A percentile compares a stretch with the other conserved stretches of the same genome.
Conservation (phyloP, 495 filamentous ascomycete genomes). For the Penicillium flavigenum region DNA sequence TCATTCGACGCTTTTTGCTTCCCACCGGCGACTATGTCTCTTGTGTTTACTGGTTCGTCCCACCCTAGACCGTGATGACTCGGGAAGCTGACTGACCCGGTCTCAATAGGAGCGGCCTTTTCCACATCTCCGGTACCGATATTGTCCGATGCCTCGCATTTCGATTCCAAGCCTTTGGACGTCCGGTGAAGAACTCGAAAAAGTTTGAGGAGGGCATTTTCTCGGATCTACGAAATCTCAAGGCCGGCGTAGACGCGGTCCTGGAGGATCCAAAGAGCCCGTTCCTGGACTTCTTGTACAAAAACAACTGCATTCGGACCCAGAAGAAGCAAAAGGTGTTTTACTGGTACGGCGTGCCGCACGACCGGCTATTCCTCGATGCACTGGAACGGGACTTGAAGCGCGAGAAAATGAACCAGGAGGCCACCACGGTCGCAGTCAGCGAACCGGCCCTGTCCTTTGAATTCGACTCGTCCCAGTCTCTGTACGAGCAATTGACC, state of each 20-base stretch:
- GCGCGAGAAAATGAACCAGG: slow-evolving; percentile 98
- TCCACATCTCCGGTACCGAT: slow-evolving; percentile 98
- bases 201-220: slow-evolving; percentile 99
- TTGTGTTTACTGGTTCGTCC: slow-evolving; percentile 85
- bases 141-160: slow-evolving; percentile 98
- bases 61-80: slow-evolving; percentile 2
- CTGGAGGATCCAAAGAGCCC: slow-evolving; percentile 98
- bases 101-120: slow-evolving; percentile 82
- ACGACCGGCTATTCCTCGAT: slow-evolving; percentile 96
- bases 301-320: slow-evolving; percentile 99
- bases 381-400: slow-evolving; percentile 96
- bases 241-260: slow-evolving; percentile 97
- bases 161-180: slow-evolving; percentile 96
- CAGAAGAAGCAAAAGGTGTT: slow-evolving; percentile 99
- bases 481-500: slow-evolving; percentile 98
- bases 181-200: slow-evolving; percentile 98
- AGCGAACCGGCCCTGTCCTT: slow-evolving; percentile 96
- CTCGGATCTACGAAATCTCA: slow-evolving; percentile 95
- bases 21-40: slow-evolving; percentile 98
- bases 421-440: slow-evolving; percentile 93
- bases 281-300: slow-evolving; percentile 98
- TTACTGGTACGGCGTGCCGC: slow-evolving; percentile 99
- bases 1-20: slow-evolving; percentile 90
- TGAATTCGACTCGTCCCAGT: slow-evolving; percentile 98
- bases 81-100: slow-evolving; percentile 1